These are phyloP conservation scores for Mycena pura DNA, from an alignment of 768 basidiomycete species.

Conservation along the genomic window DNA sequence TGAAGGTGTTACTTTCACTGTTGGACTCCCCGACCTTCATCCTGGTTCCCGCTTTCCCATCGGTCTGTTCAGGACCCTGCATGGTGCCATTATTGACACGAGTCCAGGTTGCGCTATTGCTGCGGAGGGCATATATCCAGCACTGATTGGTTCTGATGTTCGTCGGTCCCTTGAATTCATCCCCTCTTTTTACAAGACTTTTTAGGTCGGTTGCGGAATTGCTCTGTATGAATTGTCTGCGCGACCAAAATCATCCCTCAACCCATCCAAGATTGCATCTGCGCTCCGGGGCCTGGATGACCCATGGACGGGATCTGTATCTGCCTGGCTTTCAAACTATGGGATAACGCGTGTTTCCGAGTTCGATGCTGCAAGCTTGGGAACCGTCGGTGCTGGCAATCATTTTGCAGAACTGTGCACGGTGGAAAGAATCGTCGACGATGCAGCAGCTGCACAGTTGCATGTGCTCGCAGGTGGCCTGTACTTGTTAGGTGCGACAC, in stretches of 20 bases:
- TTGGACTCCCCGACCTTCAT: constrained; percentile 50
- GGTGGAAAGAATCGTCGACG: constrained; percentile 40
- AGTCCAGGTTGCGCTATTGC: constrained; percentile 40
- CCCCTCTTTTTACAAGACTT: no score
- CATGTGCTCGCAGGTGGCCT: constrained; percentile 34
- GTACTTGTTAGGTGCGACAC: constrained; percentile 40
- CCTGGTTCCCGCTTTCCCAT: constrained; percentile 45
- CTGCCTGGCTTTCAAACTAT: constrained; percentile 42
- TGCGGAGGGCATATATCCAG: constrained; percentile 46
- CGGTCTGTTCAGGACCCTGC: constrained; percentile 19
- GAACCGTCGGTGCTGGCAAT: constrained; percentile 46
- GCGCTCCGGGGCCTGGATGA: constrained; percentile 42
- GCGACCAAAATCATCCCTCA: constrained; percentile 30
- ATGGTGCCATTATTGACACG: neutral
- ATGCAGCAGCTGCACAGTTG: constrained; percentile 28
- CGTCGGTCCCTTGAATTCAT: neutral
- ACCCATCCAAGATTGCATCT: constrained; percentile 39
- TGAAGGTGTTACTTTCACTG: constrained; percentile 35
- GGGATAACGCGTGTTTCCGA: constrained; percentile 37
- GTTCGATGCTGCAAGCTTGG: constrained; percentile 39
- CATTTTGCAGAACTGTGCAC: constrained; percentile 47
- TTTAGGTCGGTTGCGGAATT: constrained; percentile 43
- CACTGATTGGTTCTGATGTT: constrained; percentile 45
- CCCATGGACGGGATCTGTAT: constrained; percentile 42
- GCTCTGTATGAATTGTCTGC: constrained; percentile 40